Evolutionary conservation across 441 rosid species (phyloP).

Genomic region (Francoa sonchifolia): DNA sequence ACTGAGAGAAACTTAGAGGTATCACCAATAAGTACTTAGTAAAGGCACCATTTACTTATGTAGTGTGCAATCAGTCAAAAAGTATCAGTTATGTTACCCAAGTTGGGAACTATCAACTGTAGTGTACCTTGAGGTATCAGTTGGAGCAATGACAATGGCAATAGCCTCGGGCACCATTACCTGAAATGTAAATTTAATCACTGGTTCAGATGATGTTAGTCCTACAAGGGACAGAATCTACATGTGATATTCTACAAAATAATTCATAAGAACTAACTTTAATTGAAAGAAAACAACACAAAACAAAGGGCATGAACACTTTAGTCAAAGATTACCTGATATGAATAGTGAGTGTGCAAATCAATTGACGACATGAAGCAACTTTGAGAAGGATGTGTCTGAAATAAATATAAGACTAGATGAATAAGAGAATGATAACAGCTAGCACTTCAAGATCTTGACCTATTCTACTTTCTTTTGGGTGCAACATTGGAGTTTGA

Average conservation of each 20-base stretch:
- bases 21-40: no score
- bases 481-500: not conserved
- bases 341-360: conserved; percentile 83
- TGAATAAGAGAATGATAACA: not conserved
- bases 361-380: conserved; percentile 85
- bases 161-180: conserved; percentile 85
- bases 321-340: conserved; percentile 44
- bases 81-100: not conserved
- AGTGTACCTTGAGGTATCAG: conserved; percentile 61
- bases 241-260: no score
- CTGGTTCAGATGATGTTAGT: no score
- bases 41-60: no score
- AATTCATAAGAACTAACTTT: no score
- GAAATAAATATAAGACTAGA: conserved; percentile 17
- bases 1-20: no score
- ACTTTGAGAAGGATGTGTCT: conserved; percentile 84
- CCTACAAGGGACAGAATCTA: no score
- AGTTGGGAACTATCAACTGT: no score
- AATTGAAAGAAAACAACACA: no score
- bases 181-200: conserved; percentile 30
- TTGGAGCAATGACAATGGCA: conserved; percentile 92
- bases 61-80: not conserved
- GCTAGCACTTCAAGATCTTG: not conserved
- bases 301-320: not conserved
- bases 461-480: no score